A percentile compares a stretch with the other conserved stretches of the same genome.
phyloP scores from a whole-genome alignment of 495 filamentous ascomycete species.

The Talaromyces liani region DNA sequence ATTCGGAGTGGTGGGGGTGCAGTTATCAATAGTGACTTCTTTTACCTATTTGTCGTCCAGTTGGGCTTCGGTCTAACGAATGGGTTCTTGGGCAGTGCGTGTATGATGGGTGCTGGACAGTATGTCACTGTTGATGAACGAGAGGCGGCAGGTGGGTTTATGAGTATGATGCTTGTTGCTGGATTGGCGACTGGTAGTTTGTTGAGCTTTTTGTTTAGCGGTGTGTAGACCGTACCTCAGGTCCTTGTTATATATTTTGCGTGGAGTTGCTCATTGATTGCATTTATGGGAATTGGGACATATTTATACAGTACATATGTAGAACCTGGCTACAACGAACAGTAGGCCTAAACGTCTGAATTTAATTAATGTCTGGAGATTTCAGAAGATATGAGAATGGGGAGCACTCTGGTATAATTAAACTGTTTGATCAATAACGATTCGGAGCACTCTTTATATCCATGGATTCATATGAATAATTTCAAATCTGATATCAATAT shows the following conservation, averaged over 20 bases:
- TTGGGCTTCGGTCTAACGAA: conserved; percentile 76
- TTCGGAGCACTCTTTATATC: too few species aligned
- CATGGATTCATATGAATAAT: too few species aligned
- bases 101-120: conserved; percentile 83
- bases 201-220: conserved; percentile 70
- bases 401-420: too few species aligned
- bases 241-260: background rate
- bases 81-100: conserved; percentile 73
- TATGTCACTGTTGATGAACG: conserved; percentile 73
- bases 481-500: too few species aligned
- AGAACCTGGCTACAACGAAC: background rate
- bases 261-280: background rate
- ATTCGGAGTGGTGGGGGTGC: conserved; percentile 57
- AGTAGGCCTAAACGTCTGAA: too few species aligned
- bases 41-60: conserved; percentile 82
- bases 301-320: background rate
- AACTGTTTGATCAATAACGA: too few species aligned
- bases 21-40: conserved; percentile 66
- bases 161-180: conserved; percentile 79
- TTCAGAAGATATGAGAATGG: too few species aligned
- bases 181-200: conserved; percentile 82
- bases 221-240: conserved; percentile 12
- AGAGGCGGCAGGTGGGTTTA: conserved; percentile 87
- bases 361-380: too few species aligned
- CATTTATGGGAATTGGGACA: background rate